Evolutionary conservation across 1,139 yeast species (phyloP), one percentile per base, ranked within the genome.

Genomic region (Candida pseudoviswanathii): DNA sequence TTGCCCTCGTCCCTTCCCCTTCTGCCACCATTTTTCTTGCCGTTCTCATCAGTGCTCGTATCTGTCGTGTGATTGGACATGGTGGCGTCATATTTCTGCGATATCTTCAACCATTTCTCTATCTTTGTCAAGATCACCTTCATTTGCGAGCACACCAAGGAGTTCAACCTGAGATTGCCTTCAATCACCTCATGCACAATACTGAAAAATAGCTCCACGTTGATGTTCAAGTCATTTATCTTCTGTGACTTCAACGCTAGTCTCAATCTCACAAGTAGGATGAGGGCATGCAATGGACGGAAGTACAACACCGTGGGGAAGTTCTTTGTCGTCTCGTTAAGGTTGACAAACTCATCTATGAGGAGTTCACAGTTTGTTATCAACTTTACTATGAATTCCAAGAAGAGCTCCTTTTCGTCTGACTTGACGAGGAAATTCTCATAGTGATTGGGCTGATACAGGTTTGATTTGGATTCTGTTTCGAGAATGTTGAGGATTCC

Each of bases 251-350:
- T 72, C 25, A 78, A 71, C 38, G 78, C 63, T 33, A 80, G 58
- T 51, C 79, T 63, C 4, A 79, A 68, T 50, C 81, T 65, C 25
- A 79, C 70, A 52, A 79, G 60, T 5, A 79, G 68, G 22, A 80
- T 78, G 36, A 82, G 62, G 0, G 85, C 81, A 59, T 79, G 81
- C 72, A 82, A 66, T 3, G 85, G 84, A 40, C 85, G 63, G 56
- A 80, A 81, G 59, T 78, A 78, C 58, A 81, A 73, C 53, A 78
- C 79, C 1, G 84, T 78, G 1, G 86, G 86, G 49, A 75, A 76
- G 47, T 70, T 63, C 5, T 68, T 57, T 1, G 78, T 71, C 47
- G 67, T 65, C 6, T 67, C 66, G 47, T 77, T 71, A 33, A 79
- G 51, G 25, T 62, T 62, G 16, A 77, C 66, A 60, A 81, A 81